Evolutionary conservation across 768 basidiomycete species (phyloP).

Genomic region (Psilocybe subaeruginosa): DNA sequence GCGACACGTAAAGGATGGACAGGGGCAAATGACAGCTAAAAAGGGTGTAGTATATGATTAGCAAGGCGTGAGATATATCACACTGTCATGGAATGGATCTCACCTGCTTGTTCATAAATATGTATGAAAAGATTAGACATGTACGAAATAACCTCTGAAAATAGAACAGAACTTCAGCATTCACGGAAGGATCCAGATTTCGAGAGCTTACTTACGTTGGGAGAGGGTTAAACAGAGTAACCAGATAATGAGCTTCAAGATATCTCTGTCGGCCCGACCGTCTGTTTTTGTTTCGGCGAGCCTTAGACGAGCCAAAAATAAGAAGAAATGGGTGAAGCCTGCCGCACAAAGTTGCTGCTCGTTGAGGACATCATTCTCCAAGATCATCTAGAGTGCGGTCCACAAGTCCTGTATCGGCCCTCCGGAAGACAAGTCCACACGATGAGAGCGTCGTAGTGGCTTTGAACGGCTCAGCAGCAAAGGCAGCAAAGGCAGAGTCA

Average conservation of each 20-base stretch:
- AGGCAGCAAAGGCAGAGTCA: constrained; percentile 43
- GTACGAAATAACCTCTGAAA: constrained; percentile 37
- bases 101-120: constrained; percentile 23
- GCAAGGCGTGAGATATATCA: constrained; percentile 14
- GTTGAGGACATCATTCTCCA: constrained; percentile 57
- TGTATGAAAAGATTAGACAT: constrained; percentile 32
- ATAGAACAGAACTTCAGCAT: constrained; percentile 14
- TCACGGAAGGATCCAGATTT: constrained; percentile 13
- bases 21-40: constrained; percentile 2
- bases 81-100: constrained; percentile 11
- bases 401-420: constrained; percentile 51
- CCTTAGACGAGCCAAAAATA: constrained; percentile 29
- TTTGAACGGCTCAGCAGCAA: constrained; percentile 48
- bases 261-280: constrained; percentile 14
- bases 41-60: neutral
- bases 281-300: constrained; percentile 1
- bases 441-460: constrained; percentile 51
- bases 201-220: constrained; percentile 34
- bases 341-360: constrained; percentile 44
- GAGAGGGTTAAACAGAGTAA: constrained; percentile 41
- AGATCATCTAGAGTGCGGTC: constrained; percentile 60
- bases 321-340: constrained; percentile 41
- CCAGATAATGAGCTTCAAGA: constrained; percentile 37
- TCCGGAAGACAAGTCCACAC: constrained; percentile 31
- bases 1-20: neutral